Evolutionary conservation across 805 yeast species (phyloP), one percentile per base, ranked within the genome.

Genomic region (Lipomyces chichibuensis): DNA sequence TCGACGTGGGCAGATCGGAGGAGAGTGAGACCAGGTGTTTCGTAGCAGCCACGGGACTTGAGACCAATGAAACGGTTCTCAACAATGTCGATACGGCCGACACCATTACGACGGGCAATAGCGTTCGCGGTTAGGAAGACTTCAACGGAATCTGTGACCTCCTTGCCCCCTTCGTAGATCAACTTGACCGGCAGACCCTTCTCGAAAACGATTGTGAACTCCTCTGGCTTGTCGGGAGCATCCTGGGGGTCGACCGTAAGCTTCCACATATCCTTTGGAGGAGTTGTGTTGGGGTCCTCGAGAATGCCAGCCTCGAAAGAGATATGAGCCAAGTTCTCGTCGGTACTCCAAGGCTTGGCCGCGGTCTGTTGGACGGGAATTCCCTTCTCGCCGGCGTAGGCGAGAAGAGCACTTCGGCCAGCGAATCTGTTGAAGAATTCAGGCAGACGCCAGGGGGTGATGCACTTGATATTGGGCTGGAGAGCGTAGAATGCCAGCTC

Each of bases 181-280:
- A 95, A 85, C 83, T 92, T 93, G 66, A 83, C 84, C 62, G 99
- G 99, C 71, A 90, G 79, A 80, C 99, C 99, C 81, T 90, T 85
- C 75, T 85, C 87, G 78, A 92, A 95, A 67, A 84, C 87, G 69
- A 95, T 87, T 27, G 90, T 81, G 80, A 95, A 88, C 78, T 89
- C 89, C 84, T 95, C 98, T 75, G 98, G 98, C 60, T 83, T 82
- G 70, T 91, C 88, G 76, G 99, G 99, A 65, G 99, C 98, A 77
- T 94, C 98, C 53, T 83, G 78, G 75, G 99, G 98, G 81, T 94
- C 99, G 69, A 90, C 91, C 55, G 97, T 95, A 79, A 95, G 87
- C 84, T 95, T 95, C 99, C 99, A 95, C 99, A 95, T 95, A 80
- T 95, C 99, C 84, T 93, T 94, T 82, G 99, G 99, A 72, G 99